Evolutionary conservation across 148 eudicot genomes (phyloP), one percentile per base, ranked within the genome.

Genomic region (Suaeda aralocaspica): DNA sequence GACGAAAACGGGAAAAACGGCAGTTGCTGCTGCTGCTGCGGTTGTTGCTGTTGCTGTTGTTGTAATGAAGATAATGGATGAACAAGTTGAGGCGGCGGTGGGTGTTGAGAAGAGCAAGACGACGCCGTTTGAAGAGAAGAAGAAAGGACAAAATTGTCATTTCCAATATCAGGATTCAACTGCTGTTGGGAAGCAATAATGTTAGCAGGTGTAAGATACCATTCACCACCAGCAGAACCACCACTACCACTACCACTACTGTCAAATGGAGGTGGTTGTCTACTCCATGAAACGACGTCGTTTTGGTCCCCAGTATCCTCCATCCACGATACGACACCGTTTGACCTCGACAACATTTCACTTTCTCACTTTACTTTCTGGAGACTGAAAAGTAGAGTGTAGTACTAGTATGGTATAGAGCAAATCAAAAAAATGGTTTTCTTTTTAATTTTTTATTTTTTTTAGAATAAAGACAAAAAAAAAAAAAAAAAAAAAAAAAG

Each of bases 291-390:
- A 65, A 79, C 68, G 52, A 74, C 66, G 76, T 79, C 83, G 71
- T 80, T 77, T 26, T 74, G 69, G 13, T 82, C 84, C 2, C 49
- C 68, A 1, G 42, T 39, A 28, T 72, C 77, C 42, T 77, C 84
- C 19, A 71, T 51, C 87, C 89, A 86, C 46, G 68, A 86, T 46
- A 60, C 78, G 78, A 70, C 70, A 74, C 72, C 85, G 83, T 68
- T 77, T 71, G 71, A 62, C 64, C 72, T 36, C 6, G 83, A 76
- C 4, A 79, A 77, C 89, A 86, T 85, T 59, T 55, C 34, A n/a
- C 31, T 6, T 55, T 10, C 14, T 44, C 24, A 30, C n/a, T n/a
- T n/a, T n/a, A n/a, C n/a, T n/a, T n/a, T n/a, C n/a, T n/a, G n/a
- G n/a, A n/a, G n/a, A n/a, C n/a, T n/a, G n/a, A n/a, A n/a, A n/a